Conservation (phyloP, 2,329 filamentous ascomycete genomes). For the Claviceps spartinae region DNA sequence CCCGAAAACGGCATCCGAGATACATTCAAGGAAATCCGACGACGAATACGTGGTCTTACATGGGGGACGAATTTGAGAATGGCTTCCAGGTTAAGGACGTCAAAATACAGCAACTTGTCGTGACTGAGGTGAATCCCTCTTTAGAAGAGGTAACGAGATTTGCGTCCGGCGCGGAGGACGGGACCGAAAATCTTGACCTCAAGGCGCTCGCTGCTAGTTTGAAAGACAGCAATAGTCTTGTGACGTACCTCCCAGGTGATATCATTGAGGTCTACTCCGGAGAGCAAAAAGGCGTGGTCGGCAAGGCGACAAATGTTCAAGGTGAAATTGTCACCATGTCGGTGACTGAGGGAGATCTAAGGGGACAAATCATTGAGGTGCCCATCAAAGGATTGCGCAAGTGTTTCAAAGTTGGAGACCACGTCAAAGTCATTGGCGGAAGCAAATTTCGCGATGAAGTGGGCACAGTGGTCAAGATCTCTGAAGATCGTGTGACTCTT, state of each 20-base stretch:
- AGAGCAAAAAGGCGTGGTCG: conserved; percentile 83
- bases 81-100: conserved; percentile 91
- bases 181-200: conserved; percentile 84
- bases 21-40: conserved; percentile 54
- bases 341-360: conserved; percentile 70
- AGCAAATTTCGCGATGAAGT: conserved; percentile 91
- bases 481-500: conserved; percentile 82
- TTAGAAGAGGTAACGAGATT: conserved; percentile 95
- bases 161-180: conserved; percentile 75
- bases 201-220: conserved; percentile 81
- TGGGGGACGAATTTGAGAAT: conserved; percentile 79
- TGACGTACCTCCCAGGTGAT: conserved; percentile 82
- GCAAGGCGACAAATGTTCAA: conserved; percentile 72
- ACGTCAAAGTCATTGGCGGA: conserved; percentile 96
- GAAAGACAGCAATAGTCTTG: conserved; percentile 67
- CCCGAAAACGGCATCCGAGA: conserved; percentile 69
- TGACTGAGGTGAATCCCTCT: conserved; percentile 82
- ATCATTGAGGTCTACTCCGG: conserved; percentile 94
- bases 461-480: conserved; percentile 90
- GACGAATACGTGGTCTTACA: conserved; percentile 71
- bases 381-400: conserved; percentile 87
- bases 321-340: conserved; percentile 84
- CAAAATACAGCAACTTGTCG: conserved; percentile 73
- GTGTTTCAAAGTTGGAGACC: conserved; percentile 82
- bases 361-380: conserved; percentile 78